Evolutionary conservation across 768 basidiomycete species (phyloP).

Genomic region (Tulasnella sp.): DNA sequence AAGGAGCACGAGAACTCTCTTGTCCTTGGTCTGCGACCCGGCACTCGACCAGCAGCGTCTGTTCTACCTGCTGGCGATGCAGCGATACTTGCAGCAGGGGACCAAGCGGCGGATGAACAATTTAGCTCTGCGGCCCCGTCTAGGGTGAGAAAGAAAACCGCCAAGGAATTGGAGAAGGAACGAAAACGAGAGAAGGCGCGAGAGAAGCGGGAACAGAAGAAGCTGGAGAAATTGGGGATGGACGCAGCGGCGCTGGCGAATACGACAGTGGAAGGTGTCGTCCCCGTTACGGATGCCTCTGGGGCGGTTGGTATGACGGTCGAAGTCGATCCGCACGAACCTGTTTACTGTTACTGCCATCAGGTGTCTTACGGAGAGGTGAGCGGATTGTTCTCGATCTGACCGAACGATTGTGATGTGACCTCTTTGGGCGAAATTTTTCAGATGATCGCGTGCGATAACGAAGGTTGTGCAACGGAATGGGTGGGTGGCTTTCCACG

Average conservation of each 20-base stretch:
- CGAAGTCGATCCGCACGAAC: constrained; percentile 21
- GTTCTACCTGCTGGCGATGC: background rate
- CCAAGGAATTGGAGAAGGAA: background rate
- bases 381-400: background rate
- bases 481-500: constrained; percentile 19
- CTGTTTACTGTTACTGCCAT: constrained; percentile 23
- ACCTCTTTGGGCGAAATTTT: background rate
- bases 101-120: background rate
- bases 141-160: background rate
- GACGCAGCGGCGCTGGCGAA: background rate
- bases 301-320: background rate
- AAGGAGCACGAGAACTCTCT: constrained; percentile 47
- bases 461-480: constrained; percentile 20
- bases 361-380: constrained; percentile 22
- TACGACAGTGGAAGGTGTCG: background rate
- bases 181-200: constrained; percentile 3
- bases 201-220: constrained; percentile 1
- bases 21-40: constrained; percentile 40
- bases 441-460: constrained; percentile 24
- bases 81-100: constrained; percentile 4
- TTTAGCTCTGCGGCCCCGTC: background rate
- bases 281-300: background rate
- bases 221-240: background rate
- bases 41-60: constrained; percentile 28
- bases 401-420: background rate